Base-by-base conservation (phyloP, 2,329 filamentous ascomycete species). In the Fusarium sp. region DNA sequence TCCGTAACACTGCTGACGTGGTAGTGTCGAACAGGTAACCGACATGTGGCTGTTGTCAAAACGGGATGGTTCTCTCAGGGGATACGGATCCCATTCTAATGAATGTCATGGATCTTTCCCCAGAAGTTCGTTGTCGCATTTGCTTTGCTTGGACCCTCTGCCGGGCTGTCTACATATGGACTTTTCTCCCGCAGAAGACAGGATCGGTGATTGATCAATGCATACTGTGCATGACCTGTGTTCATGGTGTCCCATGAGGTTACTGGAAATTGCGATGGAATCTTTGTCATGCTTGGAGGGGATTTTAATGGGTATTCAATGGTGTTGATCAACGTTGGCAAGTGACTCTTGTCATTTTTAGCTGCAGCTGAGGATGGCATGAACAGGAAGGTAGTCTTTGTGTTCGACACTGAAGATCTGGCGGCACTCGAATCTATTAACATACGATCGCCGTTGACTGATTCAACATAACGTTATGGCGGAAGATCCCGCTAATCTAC, bases 151-250 rank as follows among this genome's bases (percentile, higher is more conserved):
- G 14, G 41, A 60, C 51, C 55, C 65, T 53, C 28, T 27, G 53
- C 55, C 46, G 27, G 47, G 34, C 34, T 37, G 18, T 37, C 34
- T 37, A 37, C 34, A 37, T 37, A 53, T 41, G 25, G 32, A n/a
- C 27, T 20, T 46, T 27, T 69, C 41, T 61, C 54, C 63, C 59
- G 42, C 37, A 53, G 56, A 59, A 45, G 61, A 61, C 40, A 60
- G 54, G 68, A 47, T 55, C 71, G 42, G 45, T 42, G 20, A 50
- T 43, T 73, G 73, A 71, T 74, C 73, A 68, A 74, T 72, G 73
- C 73, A 64, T 64, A 56, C 48, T 42, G 20, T 70, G 69, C 72
- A 74, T 75, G 73, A 72, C 55, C 61, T 70, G 48, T 71, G 58
- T 58, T 68, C 55, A 65, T 50, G 60, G 47, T 48, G 46, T 63